Evolutionary conservation across 228 moss, liverwort and hornwort species (phyloP).

Genomic region (Sphagnum magellanicum): DNA sequence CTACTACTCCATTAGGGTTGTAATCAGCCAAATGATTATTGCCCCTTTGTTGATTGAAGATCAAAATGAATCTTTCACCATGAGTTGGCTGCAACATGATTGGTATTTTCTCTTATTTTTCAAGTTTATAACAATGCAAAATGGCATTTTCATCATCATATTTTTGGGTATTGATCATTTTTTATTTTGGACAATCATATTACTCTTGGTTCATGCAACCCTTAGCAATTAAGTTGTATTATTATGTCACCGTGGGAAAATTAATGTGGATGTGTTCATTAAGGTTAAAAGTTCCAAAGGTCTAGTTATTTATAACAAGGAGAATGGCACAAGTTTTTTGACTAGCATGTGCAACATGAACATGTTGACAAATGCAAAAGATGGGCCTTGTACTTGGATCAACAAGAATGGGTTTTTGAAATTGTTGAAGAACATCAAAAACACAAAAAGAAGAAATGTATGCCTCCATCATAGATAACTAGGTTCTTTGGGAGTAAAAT

Average conservation of each 20-base stretch:
- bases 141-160: no score
- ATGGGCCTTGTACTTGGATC: constrained; percentile 42
- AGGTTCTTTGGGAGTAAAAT: constrained; percentile 21
- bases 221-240: constrained; percentile 52
- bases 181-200: no score
- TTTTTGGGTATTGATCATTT: no score
- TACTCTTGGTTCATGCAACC: constrained; percentile 8
- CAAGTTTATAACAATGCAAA: no score
- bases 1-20: no score
- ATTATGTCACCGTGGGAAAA: constrained; percentile 45
- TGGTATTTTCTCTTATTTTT: no score
- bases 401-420: constrained; percentile 20
- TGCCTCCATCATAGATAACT: constrained; percentile 24
- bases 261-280: constrained; percentile 33
- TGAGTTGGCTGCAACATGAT: no score
- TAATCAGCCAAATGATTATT: no score
- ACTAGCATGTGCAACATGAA: constrained; percentile 6
- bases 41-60: no score
- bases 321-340: constrained; percentile 47
- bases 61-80: no score
- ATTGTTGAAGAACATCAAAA: constrained; percentile 34
- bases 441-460: constrained; percentile 35
- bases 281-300: constrained; percentile 44
- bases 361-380: constrained; percentile 1
- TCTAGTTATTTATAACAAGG: constrained; percentile 50